Percentiles rank a stretch among this genome's conserved stretches.
phyloP scores from a whole-genome alignment of 2,329 filamentous ascomycete species.

The Dactylellina cionopaga region DNA sequence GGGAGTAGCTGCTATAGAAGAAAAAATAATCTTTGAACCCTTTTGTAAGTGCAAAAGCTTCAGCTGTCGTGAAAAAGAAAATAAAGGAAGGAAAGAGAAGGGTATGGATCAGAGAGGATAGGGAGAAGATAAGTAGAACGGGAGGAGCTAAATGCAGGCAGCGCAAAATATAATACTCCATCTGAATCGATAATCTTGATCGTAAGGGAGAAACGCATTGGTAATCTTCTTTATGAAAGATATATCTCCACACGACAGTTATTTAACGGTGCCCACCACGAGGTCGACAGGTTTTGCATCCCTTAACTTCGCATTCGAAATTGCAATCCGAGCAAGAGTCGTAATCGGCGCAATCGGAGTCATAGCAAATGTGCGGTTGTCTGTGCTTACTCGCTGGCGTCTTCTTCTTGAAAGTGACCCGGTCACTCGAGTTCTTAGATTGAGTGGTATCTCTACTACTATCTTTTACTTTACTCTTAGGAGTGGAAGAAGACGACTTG shows the following conservation, averaged over 20 bases:
- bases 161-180: background rate
- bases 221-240: background rate
- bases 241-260: background rate
- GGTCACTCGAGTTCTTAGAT: background rate
- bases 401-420: conserved; percentile 1
- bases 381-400: conserved; percentile 19
- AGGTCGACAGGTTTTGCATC: conserved; percentile 40
- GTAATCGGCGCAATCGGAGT: conserved; percentile 36
- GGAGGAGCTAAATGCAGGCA: background rate
- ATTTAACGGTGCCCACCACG: conserved; percentile 18
- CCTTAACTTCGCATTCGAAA: conserved; percentile 34
- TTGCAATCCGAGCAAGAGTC: conserved; percentile 50
- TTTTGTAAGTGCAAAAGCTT: too few species aligned
- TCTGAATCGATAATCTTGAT: background rate
- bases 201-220: background rate
- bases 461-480: conserved; percentile 2
- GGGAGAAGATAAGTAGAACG: background rate
- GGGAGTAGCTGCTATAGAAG: too few species aligned
- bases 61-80: background rate
- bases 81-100: background rate
- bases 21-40: too few species aligned
- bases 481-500: background rate
- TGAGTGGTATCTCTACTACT: background rate
- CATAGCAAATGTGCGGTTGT: conserved; percentile 28
- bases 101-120: background rate